A percentile compares a stretch with the other conserved stretches of the same genome.
These are phyloP conservation scores for Inga leiocalycina DNA, from an alignment of 306 rosid species.

Conservation along the genomic window DNA sequence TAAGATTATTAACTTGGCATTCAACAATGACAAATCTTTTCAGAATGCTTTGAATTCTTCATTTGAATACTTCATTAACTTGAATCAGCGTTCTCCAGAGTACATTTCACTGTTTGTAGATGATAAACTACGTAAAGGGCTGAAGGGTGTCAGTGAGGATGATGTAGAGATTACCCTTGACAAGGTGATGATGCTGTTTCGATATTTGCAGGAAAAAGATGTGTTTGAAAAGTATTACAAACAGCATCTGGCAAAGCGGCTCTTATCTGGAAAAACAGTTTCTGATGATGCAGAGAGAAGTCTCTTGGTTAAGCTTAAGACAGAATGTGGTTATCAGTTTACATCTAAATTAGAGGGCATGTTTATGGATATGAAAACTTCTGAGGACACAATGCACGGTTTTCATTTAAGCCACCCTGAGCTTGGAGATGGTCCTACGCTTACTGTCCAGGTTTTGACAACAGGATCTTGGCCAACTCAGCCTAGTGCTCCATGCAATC, in stretches of 20 bases:
- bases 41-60: slow-evolving; percentile 93
- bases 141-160: slow-evolving; percentile 95
- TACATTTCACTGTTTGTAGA: slow-evolving; percentile 87
- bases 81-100: slow-evolving; percentile 90
- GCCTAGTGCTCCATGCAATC: slow-evolving; percentile 79
- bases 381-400: slow-evolving; percentile 89
- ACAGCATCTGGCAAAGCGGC: slow-evolving; percentile 96
- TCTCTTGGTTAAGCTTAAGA: slow-evolving; percentile 92
- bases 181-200: slow-evolving; percentile 94
- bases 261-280: slow-evolving; percentile 85
- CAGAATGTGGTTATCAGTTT: slow-evolving; percentile 93
- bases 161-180: slow-evolving; percentile 87
- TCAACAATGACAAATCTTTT: slow-evolving; percentile 86
- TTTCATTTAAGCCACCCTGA: slow-evolving; percentile 72
- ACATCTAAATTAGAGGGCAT: slow-evolving; percentile 94
- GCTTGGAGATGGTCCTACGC: slow-evolving; percentile 78
- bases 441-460: slow-evolving; percentile 89
- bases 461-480: slow-evolving; percentile 99
- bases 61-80: slow-evolving; percentile 80
- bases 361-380: slow-evolving; percentile 97
- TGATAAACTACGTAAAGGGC: slow-evolving; percentile 91
- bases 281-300: slow-evolving; percentile 97
- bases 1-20: slow-evolving; percentile 63
- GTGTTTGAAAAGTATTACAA: slow-evolving; percentile 89
- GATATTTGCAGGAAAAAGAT: slow-evolving; percentile 93